phyloP scores from a whole-genome alignment of 2,329 filamentous ascomycete genomes.

The Neonectria sp. region DNA sequence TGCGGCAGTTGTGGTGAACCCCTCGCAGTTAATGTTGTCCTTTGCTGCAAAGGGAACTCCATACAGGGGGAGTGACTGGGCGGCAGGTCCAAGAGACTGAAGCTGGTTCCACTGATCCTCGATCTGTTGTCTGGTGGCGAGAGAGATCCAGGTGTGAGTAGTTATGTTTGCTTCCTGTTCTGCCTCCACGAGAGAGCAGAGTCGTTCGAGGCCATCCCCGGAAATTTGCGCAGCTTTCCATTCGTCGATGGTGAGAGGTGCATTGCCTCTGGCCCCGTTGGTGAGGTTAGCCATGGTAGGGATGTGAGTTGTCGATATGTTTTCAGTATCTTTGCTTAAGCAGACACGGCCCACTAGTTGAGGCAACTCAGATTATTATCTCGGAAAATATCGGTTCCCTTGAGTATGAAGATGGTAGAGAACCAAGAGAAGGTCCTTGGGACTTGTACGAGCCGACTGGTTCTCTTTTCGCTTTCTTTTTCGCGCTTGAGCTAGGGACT shows the following conservation, averaged over 20 bases:
- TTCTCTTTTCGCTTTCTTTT: not conserved
- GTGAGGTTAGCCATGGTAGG: not conserved
- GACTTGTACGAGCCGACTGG: not conserved
- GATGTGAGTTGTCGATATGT: not conserved
- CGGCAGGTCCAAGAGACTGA: constrained; percentile 21
- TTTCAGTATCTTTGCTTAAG: not conserved
- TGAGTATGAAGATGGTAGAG: not conserved
- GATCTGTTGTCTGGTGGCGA: constrained; percentile 49
- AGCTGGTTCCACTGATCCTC: constrained; percentile 36
- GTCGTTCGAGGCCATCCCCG: constrained; percentile 47
- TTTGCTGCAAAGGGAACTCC: constrained; percentile 72
- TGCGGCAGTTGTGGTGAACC: constrained; percentile 67
- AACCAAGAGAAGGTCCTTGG: not conserved
- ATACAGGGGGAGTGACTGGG: constrained; percentile 61
- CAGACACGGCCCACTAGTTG: not conserved
- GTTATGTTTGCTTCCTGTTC: constrained; percentile 37
- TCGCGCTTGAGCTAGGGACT: not conserved
- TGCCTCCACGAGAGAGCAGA: constrained; percentile 43
- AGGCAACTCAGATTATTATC: not conserved
- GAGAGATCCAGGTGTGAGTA: constrained; percentile 52
- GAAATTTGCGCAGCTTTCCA: constrained; percentile 47
- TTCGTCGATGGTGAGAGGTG: constrained; percentile 41
- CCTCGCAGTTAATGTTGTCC: constrained; percentile 69
- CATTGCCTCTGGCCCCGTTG: not conserved
- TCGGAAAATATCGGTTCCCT: not conserved